Evolutionary conservation across 495 filamentous ascomycete genomes (phyloP).

Genomic region (Cercophora samala): DNA sequence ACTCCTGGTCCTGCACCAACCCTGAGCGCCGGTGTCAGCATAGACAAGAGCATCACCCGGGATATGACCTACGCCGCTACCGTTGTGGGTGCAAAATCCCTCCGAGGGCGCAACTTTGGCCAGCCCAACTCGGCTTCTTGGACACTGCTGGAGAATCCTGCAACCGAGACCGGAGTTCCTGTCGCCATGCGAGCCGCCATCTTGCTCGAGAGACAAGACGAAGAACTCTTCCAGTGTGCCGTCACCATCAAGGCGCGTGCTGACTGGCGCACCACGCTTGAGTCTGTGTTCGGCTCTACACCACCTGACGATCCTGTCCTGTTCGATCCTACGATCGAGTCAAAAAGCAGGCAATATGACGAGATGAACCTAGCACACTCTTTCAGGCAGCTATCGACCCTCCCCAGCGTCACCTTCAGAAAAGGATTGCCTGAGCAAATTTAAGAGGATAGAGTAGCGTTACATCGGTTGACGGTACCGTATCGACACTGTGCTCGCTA

Average conservation of each 20-base stretch:
- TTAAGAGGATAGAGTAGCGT: too few species aligned
- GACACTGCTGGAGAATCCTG: not conserved
- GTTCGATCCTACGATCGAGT: not conserved
- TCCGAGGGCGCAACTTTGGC: not conserved
- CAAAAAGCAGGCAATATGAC: not conserved
- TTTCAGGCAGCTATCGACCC: too few species aligned
- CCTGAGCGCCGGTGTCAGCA: not conserved
- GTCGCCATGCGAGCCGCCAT: not conserved
- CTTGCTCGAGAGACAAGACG: not conserved
- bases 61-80: not conserved
- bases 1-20: not conserved
- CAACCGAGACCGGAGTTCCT: not conserved
- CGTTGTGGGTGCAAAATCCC: not conserved
- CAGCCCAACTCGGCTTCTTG: not conserved
- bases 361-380: not conserved
- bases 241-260: conserved; percentile 3
- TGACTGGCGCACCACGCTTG: not conserved
- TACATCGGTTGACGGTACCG: too few species aligned
- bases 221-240: not conserved
- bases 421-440: too few species aligned
- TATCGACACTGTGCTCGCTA: too few species aligned
- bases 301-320: not conserved
- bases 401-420: too few species aligned
- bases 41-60: not conserved
- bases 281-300: not conserved